These are phyloP conservation scores for Cercospora nicotianae DNA, from an alignment of 2,329 filamentous ascomycete species.

Conservation along the genomic window DNA sequence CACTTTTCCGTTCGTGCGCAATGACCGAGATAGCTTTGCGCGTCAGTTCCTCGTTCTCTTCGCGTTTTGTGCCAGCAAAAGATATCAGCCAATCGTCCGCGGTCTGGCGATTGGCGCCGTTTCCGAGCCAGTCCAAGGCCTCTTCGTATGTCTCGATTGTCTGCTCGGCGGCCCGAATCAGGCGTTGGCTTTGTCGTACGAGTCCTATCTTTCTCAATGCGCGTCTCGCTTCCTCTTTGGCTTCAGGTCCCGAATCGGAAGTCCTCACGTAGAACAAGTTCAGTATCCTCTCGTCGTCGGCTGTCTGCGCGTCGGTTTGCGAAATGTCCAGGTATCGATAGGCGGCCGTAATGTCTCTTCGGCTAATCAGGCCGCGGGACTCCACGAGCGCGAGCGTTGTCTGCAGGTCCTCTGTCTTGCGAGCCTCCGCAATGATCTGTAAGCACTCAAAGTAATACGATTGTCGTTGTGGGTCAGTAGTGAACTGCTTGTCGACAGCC, in stretches of 20 bases:
- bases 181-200: constrained; percentile 57
- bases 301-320: constrained; percentile 42
- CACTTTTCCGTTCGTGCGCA: constrained; percentile 58
- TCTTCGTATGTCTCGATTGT: constrained; percentile 62
- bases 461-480: constrained; percentile 55
- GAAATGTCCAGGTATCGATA: constrained; percentile 61
- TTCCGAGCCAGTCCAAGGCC: constrained; percentile 62
- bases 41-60: constrained; percentile 51
- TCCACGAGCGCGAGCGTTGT: constrained; percentile 59
- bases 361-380: constrained; percentile 59
- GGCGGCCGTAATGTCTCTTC: constrained; percentile 58
- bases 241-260: constrained; percentile 53
- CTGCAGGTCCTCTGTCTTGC: constrained; percentile 59
- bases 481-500: constrained; percentile 61
- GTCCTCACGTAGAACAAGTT: constrained; percentile 61
- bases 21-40: constrained; percentile 60
- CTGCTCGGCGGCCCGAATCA: constrained; percentile 59
- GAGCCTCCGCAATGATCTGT: constrained; percentile 57
- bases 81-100: constrained; percentile 60
- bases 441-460: constrained; percentile 67
- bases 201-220: constrained; percentile 62
- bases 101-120: constrained; percentile 45
- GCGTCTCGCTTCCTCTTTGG: constrained; percentile 58
- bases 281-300: constrained; percentile 62
- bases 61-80: constrained; percentile 59